Percentiles rank a stretch among this genome's conserved stretches.
These are phyloP conservation scores for Verruconis gallopava DNA, from an alignment of 2,329 filamentous ascomycete genomes.

Conservation along the genomic window DNA sequence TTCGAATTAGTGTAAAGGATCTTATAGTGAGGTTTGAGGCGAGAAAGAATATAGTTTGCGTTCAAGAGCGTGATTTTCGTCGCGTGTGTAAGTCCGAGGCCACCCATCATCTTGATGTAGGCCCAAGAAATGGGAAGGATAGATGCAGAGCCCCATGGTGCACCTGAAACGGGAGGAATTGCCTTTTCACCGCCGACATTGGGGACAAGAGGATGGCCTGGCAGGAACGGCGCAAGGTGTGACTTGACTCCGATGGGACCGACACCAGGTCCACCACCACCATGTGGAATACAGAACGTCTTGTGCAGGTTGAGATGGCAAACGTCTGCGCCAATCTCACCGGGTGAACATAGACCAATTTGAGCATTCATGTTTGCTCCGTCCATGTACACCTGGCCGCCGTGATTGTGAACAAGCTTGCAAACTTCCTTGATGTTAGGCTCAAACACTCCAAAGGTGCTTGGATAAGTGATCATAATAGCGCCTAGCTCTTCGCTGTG, in stretches of 20 bases:
- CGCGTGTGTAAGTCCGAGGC: constrained; percentile 69
- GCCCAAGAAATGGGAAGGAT: constrained; percentile 92
- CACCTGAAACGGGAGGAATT: constrained; percentile 65
- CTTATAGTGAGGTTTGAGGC: constrained; percentile 71
- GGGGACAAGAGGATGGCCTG: constrained; percentile 52
- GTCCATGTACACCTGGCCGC: constrained; percentile 96
- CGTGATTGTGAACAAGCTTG: constrained; percentile 71
- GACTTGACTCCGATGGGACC: constrained; percentile 85
- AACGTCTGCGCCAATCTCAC: constrained; percentile 89
- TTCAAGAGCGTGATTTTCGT: constrained; percentile 91
- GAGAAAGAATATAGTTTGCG: constrained; percentile 89
- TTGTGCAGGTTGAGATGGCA: constrained; percentile 98
- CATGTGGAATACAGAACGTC: constrained; percentile 97
- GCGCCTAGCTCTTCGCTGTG: constrained; percentile 74
- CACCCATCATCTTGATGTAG: constrained; percentile 90
- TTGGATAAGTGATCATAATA: constrained; percentile 95
- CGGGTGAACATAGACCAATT: constrained; percentile 87
- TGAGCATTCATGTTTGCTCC: constrained; percentile 98
- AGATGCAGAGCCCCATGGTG: constrained; percentile 75
- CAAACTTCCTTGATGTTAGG: constrained; percentile 77
- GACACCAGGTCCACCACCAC: constrained; percentile 84
- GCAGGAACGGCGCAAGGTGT: constrained; percentile 65
- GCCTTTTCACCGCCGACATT: constrained; percentile 39
- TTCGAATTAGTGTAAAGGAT: constrained; percentile 90
- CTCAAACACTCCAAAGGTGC: constrained; percentile 91